Conservation (phyloP, 441 rosid species). For the Croton setiger region DNA sequence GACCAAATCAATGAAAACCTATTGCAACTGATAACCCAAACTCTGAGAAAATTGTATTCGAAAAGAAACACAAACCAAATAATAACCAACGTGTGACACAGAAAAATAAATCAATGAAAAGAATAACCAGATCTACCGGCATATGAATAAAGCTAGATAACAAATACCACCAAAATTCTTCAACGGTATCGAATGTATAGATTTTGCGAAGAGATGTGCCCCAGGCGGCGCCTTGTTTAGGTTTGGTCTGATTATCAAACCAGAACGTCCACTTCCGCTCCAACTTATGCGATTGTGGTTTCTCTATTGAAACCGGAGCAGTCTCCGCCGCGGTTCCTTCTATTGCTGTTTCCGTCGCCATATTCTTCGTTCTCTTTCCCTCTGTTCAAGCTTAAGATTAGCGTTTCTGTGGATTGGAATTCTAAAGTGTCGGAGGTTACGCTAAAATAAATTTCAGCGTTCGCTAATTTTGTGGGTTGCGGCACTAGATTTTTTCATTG, state of each 20-base stretch:
- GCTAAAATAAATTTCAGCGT: too few relatives aligned
- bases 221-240: constrained; percentile 83
- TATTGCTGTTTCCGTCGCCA: constrained; percentile 48
- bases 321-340: constrained; percentile 29
- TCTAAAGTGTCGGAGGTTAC: too few relatives aligned
- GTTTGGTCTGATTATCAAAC: constrained; percentile 78
- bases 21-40: not conserved
- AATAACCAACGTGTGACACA: not conserved
- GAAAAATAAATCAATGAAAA: not conserved
- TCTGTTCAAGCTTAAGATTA: too few relatives aligned
- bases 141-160: not conserved
- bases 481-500: too few relatives aligned
- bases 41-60: not conserved
- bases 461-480: too few relatives aligned
- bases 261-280: constrained; percentile 90
- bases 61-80: not conserved
- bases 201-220: constrained; percentile 69
- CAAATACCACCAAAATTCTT: constrained; percentile 89
- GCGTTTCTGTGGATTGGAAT: too few relatives aligned
- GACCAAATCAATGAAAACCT: not conserved
- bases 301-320: constrained; percentile 27
- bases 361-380: constrained; percentile 1
- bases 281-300: constrained; percentile 50
- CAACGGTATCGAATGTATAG: constrained; percentile 83
- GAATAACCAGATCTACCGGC: not conserved